phyloP scores from a whole-genome alignment of 352 stramenopile species.

The Globisporangium abappressorium region DNA sequence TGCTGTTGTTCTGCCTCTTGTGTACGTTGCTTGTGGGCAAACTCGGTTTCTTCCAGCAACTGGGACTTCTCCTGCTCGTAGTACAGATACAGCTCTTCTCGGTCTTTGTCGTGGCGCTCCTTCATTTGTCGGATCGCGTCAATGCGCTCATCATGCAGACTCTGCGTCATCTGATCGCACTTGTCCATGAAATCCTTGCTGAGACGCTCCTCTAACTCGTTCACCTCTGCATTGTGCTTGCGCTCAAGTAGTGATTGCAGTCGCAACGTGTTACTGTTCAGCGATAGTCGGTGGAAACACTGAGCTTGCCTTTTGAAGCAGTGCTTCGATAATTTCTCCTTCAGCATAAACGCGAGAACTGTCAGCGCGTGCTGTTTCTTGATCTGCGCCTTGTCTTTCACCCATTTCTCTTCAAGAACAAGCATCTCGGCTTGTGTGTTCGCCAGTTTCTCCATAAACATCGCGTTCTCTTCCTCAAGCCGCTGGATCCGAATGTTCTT shows the following conservation, averaged over 20 bases:
- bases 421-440: conserved; percentile 54
- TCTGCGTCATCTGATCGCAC: conserved; percentile 57
- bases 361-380: conserved; percentile 32
- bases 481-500: conserved; percentile 51
- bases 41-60: conserved; percentile 44
- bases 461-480: conserved; percentile 43
- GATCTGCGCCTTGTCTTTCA: conserved; percentile 23
- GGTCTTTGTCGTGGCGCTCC: conserved; percentile 41
- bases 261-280: background rate
- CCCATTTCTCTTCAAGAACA: conserved; percentile 48
- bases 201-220: conserved; percentile 40
- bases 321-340: conserved; percentile 17
- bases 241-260: conserved; percentile 9
- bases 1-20: conserved; percentile 32
- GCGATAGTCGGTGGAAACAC: conserved; percentile 22
- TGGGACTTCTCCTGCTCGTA: conserved; percentile 59
- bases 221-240: conserved; percentile 23
- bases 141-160: conserved; percentile 44
- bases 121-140: conserved; percentile 42
- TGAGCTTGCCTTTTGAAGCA: conserved; percentile 21
- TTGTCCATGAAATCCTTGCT: conserved; percentile 48
- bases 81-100: conserved; percentile 47
- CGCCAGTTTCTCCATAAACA: conserved; percentile 56
- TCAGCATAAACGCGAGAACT: conserved; percentile 25
- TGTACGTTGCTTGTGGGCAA: conserved; percentile 25